Evolutionary conservation across 495 filamentous ascomycete species (phyloP).

Genomic region (Penicillium parvum): DNA sequence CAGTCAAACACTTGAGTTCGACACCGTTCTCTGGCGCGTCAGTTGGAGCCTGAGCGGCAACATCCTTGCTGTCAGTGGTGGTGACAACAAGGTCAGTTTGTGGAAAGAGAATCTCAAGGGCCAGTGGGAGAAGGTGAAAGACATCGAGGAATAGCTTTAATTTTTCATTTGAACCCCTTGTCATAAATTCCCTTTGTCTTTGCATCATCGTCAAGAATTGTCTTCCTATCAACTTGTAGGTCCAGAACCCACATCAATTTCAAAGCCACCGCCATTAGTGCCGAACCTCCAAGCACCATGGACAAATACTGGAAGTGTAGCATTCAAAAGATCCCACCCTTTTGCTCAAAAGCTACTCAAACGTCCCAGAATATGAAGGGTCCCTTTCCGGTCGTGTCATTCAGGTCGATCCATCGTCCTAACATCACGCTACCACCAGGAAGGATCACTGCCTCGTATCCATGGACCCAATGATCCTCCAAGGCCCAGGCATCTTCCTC

Average conservation of each 20-base stretch:
- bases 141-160: conserved; percentile 75
- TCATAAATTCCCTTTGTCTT: conserved; percentile 15
- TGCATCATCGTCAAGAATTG: conserved; percentile 15
- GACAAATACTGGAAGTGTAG: too few relatives aligned
- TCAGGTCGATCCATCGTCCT: conserved; percentile 43
- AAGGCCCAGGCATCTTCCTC: conserved; percentile 5
- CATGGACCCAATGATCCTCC: conserved; percentile 28
- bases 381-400: conserved; percentile 27
- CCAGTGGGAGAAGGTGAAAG: conserved; percentile 91
- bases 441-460: conserved; percentile 49
- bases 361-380: conserved; percentile 55
- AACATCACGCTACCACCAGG: conserved; percentile 46
- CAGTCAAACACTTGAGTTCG: conserved; percentile 78
- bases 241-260: conserved; percentile 1
- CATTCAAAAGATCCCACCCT: neutral
- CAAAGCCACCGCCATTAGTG: too few relatives aligned
- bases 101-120: conserved; percentile 60
- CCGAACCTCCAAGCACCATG: too few relatives aligned
- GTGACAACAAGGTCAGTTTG: conserved; percentile 90
- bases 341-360: neutral
- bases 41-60: conserved; percentile 98
- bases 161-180: conserved; percentile 9
- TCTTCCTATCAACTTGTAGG: conserved; percentile 8
- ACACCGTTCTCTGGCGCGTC: conserved; percentile 87
- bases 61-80: conserved; percentile 85